Evolutionary conservation across 2,329 filamentous ascomycete species (phyloP).

Genomic region (Stagonosporopsis cucurbitacearum): DNA sequence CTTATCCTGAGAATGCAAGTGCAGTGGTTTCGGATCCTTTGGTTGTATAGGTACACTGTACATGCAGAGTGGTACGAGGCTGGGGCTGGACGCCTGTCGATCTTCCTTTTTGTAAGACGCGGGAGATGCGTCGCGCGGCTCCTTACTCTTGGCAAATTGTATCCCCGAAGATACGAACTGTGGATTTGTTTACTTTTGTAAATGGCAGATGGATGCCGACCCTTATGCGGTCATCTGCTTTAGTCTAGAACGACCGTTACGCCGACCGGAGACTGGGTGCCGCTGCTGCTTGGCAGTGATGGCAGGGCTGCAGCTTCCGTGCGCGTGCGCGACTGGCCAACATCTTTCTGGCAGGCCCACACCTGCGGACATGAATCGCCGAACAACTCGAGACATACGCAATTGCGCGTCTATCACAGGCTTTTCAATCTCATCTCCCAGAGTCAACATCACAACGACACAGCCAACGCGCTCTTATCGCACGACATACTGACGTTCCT

Average conservation of each 20-base stretch:
- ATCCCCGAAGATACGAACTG: slow-evolving; percentile 15
- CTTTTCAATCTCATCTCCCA: slow-evolving; percentile 18
- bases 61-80: slow-evolving; percentile 8
- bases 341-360: slow-evolving; percentile 24
- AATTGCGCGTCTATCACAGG: slow-evolving; percentile 26
- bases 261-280: background rate
- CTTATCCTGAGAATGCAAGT: background rate
- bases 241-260: background rate
- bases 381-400: slow-evolving; percentile 26
- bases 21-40: background rate
- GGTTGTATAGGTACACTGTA: slow-evolving; percentile 8
- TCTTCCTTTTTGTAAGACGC: slow-evolving; percentile 11
- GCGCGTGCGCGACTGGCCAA: slow-evolving; percentile 19
- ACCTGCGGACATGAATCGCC: slow-evolving; percentile 12
- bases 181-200: too few species aligned
- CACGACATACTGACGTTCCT: slow-evolving; percentile 12
- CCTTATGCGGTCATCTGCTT: background rate
- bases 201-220: background rate
- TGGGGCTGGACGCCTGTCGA: slow-evolving; percentile 19
- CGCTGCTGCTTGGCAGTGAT: slow-evolving; percentile 5
- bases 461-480: slow-evolving; percentile 3
- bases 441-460: slow-evolving; percentile 5
- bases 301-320: slow-evolving; percentile 16
- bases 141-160: slow-evolving; percentile 19
- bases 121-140: slow-evolving; percentile 15